Conservation (phyloP, 2,329 filamentous ascomycete genomes). For the Pyricularia pennisetigena region DNA sequence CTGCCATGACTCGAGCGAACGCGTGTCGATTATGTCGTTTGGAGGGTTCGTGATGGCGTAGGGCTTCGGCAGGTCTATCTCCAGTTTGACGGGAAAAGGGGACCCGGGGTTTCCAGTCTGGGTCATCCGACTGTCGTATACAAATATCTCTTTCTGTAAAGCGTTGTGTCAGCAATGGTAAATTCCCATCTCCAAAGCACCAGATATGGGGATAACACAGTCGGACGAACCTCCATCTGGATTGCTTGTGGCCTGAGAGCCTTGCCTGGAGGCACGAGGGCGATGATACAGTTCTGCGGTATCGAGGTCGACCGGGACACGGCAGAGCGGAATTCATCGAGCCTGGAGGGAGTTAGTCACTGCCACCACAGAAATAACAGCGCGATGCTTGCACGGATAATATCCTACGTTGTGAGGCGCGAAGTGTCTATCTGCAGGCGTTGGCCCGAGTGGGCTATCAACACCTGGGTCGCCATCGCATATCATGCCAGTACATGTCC, state of each 20-base stretch:
- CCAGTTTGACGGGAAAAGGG: constrained; percentile 30
- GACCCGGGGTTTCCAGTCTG: constrained; percentile 40
- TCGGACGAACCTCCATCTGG: constrained; percentile 58
- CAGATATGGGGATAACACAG: constrained; percentile 2
- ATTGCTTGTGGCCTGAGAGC: constrained; percentile 74
- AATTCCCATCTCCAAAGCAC: neutral
- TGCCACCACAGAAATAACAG: constrained; percentile 9
- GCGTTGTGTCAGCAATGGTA: neutral
- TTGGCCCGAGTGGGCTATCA: constrained; percentile 88
- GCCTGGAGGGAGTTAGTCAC: constrained; percentile 30
- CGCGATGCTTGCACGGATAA: constrained; percentile 5
- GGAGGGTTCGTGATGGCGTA: constrained; percentile 58
- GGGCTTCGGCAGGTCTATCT: constrained; percentile 40
- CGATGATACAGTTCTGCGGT: constrained; percentile 68
- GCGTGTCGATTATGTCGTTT: constrained; percentile 73
- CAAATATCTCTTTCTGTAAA: constrained; percentile 70
- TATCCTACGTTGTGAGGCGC: constrained; percentile 61
- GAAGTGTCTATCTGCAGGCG: constrained; percentile 70
- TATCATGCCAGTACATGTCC: constrained; percentile 28
- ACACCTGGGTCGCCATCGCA: constrained; percentile 81
- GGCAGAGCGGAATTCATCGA: constrained; percentile 80
- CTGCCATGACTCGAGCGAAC: constrained; percentile 80
- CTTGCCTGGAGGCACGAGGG: constrained; percentile 77
- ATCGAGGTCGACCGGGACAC: constrained; percentile 68
- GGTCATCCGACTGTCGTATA: constrained; percentile 78